phyloP scores from a whole-genome alignment of 2,329 filamentous ascomycete genomes.

The Ophiobolus disseminans region DNA sequence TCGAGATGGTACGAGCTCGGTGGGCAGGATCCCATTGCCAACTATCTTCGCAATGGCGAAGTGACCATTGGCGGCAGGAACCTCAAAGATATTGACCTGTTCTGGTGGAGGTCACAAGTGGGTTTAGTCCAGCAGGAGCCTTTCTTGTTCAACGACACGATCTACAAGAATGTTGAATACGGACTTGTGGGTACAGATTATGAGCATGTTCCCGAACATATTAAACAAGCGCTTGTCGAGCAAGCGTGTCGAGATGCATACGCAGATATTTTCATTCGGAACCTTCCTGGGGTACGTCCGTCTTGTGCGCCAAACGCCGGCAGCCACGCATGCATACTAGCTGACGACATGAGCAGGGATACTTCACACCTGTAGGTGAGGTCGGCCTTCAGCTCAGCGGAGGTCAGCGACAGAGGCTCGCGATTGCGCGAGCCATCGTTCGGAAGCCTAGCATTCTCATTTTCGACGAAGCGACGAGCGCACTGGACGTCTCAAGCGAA shows the following conservation, averaged over 20 bases:
- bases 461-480: conserved; percentile 91
- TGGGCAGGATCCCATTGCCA: conserved; percentile 18
- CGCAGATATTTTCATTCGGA: conserved; percentile 84
- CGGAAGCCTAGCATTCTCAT: conserved; percentile 87
- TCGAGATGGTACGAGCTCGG: conserved; percentile 79
- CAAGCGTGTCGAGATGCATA: conserved; percentile 78
- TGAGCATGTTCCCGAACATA: conserved; percentile 55
- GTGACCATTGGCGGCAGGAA: conserved; percentile 54
- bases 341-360: conserved; percentile 62
- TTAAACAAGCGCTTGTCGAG: conserved; percentile 68
- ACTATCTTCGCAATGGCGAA: conserved; percentile 27
- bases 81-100: conserved; percentile 78
- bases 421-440: conserved; percentile 86
- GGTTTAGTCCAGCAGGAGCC: conserved; percentile 91
- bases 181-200: conserved; percentile 74
- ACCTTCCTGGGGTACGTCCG: conserved; percentile 56
- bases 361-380: conserved; percentile 90
- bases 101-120: conserved; percentile 89
- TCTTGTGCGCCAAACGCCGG: too few relatives aligned
- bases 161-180: conserved; percentile 86
- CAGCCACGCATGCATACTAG: too few relatives aligned
- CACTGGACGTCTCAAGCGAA: conserved; percentile 91
- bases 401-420: conserved; percentile 94
- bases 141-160: conserved; percentile 84
- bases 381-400: conserved; percentile 88